Percentiles rank a stretch among this genome's conserved stretches.
These are phyloP conservation scores for Excoecaria agallocha DNA, from an alignment of 345 rosid genomes.

Conservation along the genomic window DNA sequence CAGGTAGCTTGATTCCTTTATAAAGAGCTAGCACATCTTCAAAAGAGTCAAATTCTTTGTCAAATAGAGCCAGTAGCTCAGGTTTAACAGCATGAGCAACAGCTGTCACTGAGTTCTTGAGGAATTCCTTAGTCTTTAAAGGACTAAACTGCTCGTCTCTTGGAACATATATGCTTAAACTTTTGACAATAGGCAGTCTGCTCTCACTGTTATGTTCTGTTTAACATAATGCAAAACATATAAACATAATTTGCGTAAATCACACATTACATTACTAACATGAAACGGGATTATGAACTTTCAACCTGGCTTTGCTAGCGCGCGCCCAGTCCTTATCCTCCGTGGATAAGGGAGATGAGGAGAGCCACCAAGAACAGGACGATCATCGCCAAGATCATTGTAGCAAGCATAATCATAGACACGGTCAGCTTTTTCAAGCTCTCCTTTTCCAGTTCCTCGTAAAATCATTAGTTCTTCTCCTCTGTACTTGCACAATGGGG, in stretches of 20 bases:
- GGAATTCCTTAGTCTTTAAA: slow-evolving; percentile 63
- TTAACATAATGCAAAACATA: background rate
- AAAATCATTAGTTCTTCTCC: slow-evolving; percentile 57
- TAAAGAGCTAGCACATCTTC: slow-evolving; percentile 57
- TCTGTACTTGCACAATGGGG: slow-evolving; percentile 49
- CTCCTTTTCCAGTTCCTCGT: slow-evolving; percentile 70
- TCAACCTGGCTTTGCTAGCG: slow-evolving; percentile 43
- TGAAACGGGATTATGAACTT: background rate
- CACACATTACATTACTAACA: no score
- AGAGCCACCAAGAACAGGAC: slow-evolving; percentile 84
- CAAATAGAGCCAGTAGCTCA: slow-evolving; percentile 43
- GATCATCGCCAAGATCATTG: slow-evolving; percentile 58
- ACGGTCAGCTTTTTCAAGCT: slow-evolving; percentile 74
- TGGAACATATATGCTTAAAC: slow-evolving; percentile 66
- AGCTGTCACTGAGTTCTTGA: slow-evolving; percentile 52
- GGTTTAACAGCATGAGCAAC: slow-evolving; percentile 53
- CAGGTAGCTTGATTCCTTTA: slow-evolving; percentile 53
- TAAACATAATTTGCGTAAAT: background rate
- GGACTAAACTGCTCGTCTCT: slow-evolving; percentile 79
- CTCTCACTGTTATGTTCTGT: slow-evolving; percentile 59
- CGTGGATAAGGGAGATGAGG: slow-evolving; percentile 76
- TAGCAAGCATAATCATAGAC: slow-evolving; percentile 84
- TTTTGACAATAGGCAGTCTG: slow-evolving; percentile 39
- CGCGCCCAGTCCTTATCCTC: slow-evolving; percentile 75
- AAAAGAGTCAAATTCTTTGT: slow-evolving; percentile 53